These are phyloP conservation scores for Lathyrus tuberosus DNA, from an alignment of 306 rosid species.

Conservation along the genomic window DNA sequence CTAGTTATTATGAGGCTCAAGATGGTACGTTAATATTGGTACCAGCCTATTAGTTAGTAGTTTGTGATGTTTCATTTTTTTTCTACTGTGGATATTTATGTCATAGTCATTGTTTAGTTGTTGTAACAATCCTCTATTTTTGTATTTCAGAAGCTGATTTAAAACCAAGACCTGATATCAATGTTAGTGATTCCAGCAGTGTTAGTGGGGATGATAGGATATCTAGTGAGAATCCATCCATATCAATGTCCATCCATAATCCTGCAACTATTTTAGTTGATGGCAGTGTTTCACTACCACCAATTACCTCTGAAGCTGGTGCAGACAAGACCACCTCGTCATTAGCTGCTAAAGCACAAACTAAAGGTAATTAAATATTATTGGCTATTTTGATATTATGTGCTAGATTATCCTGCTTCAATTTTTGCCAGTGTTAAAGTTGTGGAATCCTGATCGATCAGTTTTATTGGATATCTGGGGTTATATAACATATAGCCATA, in stretches of 20 bases:
- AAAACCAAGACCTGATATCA: constrained; percentile 38
- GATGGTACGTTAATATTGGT: too few relatives aligned
- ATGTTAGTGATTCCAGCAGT: constrained; percentile 34
- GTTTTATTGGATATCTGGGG: constrained; percentile 4
- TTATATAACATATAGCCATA: constrained; percentile 4
- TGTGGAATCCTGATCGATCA: constrained; percentile 1
- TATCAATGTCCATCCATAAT: constrained; percentile 53
- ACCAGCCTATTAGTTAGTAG: too few relatives aligned
- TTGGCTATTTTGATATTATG: constrained; percentile 19
- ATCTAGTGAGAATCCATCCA: constrained; percentile 52
- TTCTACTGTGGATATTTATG: constrained; percentile 35
- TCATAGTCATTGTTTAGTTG: constrained; percentile 33
- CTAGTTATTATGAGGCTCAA: too few relatives aligned
- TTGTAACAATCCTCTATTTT: constrained; percentile 27
- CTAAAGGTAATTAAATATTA: constrained; percentile 73
- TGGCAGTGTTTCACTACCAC: constrained; percentile 45
- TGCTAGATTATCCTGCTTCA: constrained; percentile 25
- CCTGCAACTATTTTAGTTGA: constrained; percentile 54
- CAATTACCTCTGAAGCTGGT: too few relatives aligned
- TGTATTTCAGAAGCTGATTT: constrained; percentile 48
- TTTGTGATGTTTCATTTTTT: constrained; percentile 35
- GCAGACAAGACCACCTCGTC: constrained; percentile 51
- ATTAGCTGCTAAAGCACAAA: constrained; percentile 59
- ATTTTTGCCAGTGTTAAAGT: constrained; percentile 22
- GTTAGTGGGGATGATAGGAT: constrained; percentile 46